Conservation (phyloP, 176 grass and related monocot species). For the bread wheat (Triticum aestivum) region DNA sequence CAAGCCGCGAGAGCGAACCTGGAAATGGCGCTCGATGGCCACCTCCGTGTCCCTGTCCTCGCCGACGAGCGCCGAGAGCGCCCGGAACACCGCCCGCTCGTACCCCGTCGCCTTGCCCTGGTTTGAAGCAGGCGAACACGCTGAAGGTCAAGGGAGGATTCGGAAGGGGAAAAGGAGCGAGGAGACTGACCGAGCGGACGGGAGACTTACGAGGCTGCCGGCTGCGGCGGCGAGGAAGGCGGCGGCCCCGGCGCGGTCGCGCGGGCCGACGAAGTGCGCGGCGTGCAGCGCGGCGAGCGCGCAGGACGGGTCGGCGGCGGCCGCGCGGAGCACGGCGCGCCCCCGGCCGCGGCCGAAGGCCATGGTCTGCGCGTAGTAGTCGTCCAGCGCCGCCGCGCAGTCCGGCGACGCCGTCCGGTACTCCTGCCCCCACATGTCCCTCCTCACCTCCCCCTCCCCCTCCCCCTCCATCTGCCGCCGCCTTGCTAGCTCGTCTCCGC, state of each 20-base stretch:
- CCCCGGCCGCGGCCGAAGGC: conserved; percentile 47
- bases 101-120: conserved; percentile 52
- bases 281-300: conserved; percentile 53
- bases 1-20: conserved; percentile 28
- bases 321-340: conserved; percentile 36
- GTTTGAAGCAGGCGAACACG: neutral
- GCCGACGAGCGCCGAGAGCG: conserved; percentile 46
- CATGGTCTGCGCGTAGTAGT: conserved; percentile 53
- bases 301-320: conserved; percentile 45
- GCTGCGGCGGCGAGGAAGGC: conserved; percentile 40
- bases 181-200: neutral
- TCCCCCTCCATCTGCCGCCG: neutral
- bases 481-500: neutral
- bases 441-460: conserved; percentile 3
- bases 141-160: neutral
- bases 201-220: conserved; percentile 44
- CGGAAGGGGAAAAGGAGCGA: neutral
- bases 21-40: conserved; percentile 41
- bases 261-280: conserved; percentile 38
- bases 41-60: conserved; percentile 37
- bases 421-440: conserved; percentile 60
- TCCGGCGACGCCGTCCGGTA: conserved; percentile 53
- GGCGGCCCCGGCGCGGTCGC: conserved; percentile 27
- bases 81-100: conserved; percentile 52
- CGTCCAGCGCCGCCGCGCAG: conserved; percentile 59